A percentile compares a stretch with the other conserved stretches of the same genome.
phyloP scores from a whole-genome alignment of 176 grass and related monocot genomes.

The Melocanna baccifera region DNA sequence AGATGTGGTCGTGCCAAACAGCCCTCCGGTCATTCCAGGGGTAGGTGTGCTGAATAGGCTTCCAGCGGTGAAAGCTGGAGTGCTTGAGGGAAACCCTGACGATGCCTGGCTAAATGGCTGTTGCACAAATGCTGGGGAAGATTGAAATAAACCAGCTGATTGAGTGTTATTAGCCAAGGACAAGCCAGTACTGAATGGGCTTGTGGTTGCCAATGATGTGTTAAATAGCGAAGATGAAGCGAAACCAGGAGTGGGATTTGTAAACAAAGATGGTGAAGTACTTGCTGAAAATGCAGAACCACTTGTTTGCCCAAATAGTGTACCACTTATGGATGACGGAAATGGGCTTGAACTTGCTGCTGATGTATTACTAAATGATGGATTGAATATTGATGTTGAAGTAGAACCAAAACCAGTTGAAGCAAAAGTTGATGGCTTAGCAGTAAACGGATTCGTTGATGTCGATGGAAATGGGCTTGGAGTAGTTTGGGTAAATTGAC shows the following conservation, averaged over 20 bases:
- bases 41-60: slow-evolving; percentile 48
- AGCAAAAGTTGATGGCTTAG: slow-evolving; percentile 41
- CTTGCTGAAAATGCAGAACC: slow-evolving; percentile 51
- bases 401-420: slow-evolving; percentile 50
- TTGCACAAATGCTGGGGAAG: slow-evolving; percentile 46
- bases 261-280: slow-evolving; percentile 43
- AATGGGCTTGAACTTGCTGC: slow-evolving; percentile 42
- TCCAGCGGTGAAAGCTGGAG: slow-evolving; percentile 51
- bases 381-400: slow-evolving; percentile 16
- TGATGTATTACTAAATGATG: slow-evolving; percentile 30
- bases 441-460: slow-evolving; percentile 47
- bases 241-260: slow-evolving; percentile 36
- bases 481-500: slow-evolving; percentile 22
- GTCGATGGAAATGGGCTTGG: slow-evolving; percentile 43
- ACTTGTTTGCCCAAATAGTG: slow-evolving; percentile 57
- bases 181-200: slow-evolving; percentile 42
- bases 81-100: slow-evolving; percentile 41
- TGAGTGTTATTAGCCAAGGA: slow-evolving; percentile 52
- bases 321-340: slow-evolving; percentile 16
- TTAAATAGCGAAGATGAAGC: slow-evolving; percentile 40
- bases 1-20: slow-evolving; percentile 45
- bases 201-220: slow-evolving; percentile 32
- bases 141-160: slow-evolving; percentile 58
- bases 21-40: slow-evolving; percentile 42
- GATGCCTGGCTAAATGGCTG: slow-evolving; percentile 44